These are phyloP conservation scores for Microthyrium microscopicum DNA, from an alignment of 2,329 filamentous ascomycete genomes.

Conservation along the genomic window DNA sequence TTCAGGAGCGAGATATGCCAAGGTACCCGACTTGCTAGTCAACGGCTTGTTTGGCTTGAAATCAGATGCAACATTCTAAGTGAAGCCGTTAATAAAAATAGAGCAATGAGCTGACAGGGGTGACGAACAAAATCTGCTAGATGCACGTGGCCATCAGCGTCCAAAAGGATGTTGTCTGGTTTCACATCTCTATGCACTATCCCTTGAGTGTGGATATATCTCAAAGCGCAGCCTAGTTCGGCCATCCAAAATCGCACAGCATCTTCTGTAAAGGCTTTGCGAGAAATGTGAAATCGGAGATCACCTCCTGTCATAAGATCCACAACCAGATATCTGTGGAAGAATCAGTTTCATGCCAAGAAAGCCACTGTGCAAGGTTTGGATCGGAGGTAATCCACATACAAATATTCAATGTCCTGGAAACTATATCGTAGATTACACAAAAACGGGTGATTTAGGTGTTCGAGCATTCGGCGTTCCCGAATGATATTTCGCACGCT, in stretches of 20 bases:
- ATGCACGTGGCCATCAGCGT: conserved; percentile 56
- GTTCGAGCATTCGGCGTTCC: conserved; percentile 93
- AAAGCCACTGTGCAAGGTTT: not conserved
- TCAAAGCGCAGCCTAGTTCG: conserved; percentile 77
- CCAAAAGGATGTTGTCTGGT: conserved; percentile 25
- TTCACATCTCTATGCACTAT: conserved; percentile 27
- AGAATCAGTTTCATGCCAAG: not conserved
- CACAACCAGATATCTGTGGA: conserved; percentile 68
- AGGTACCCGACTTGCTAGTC: conserved; percentile 89
- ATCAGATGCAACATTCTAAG: conserved; percentile 88
- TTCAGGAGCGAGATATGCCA: conserved; percentile 90
- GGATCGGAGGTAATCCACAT: conserved; percentile 21
- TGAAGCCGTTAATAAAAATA: not conserved
- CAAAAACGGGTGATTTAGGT: conserved; percentile 93
- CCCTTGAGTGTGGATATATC: conserved; percentile 29
- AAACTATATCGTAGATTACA: conserved; percentile 98
- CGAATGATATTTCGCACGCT: conserved; percentile 97
- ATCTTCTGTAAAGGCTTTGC: conserved; percentile 96
- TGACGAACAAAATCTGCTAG: conserved; percentile 73
- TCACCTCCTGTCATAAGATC: conserved; percentile 98
- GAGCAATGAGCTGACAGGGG: not conserved
- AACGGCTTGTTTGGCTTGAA: conserved; percentile 65
- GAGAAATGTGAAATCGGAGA: conserved; percentile 89
- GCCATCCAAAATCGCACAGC: conserved; percentile 95
- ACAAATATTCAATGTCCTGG: conserved; percentile 98